Evolutionary conservation across 345 rosid genomes (phyloP).

Genomic region (Rubroshorea leprosula): DNA sequence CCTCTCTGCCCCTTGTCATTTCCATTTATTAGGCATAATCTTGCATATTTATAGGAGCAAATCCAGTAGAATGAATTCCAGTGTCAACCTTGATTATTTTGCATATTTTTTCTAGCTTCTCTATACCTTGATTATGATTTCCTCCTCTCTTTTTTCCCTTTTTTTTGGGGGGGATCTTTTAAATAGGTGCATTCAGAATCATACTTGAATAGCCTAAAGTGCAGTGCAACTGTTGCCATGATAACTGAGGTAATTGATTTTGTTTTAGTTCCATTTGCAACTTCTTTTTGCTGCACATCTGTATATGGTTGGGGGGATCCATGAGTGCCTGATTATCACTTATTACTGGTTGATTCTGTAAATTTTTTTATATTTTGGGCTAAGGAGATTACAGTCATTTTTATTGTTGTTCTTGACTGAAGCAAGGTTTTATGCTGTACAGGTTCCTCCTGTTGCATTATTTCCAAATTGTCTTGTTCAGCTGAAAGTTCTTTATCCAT

Average conservation of each 20-base stretch:
- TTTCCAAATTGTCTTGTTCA: conserved; percentile 80
- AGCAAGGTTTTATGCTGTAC: conserved; percentile 14
- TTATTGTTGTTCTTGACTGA: conserved; percentile 13
- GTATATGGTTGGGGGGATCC: no score
- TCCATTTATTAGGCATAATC: background rate
- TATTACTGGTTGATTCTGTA: no score
- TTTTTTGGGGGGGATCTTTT: no score
- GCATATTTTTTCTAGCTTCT: no score
- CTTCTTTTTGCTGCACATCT: no score
- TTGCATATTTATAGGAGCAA: background rate
- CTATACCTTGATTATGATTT: no score
- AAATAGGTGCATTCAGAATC: conserved; percentile 71
- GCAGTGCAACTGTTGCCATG: conserved; percentile 66
- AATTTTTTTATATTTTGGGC: no score
- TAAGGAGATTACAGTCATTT: background rate
- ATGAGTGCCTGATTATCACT: no score
- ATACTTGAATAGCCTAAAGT: conserved; percentile 72
- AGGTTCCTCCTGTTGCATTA: conserved; percentile 87
- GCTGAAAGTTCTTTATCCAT: conserved; percentile 70
- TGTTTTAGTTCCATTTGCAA: background rate
- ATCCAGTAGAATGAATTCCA: no score
- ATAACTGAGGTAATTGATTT: conserved; percentile 58
- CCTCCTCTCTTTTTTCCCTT: no score
- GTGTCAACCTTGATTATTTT: no score
- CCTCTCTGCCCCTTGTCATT: background rate